Evolutionary conservation across 495 filamentous ascomycete genomes (phyloP), one percentile per base, ranked within the genome.

Genomic region (Trichoderma orchidacearum): DNA sequence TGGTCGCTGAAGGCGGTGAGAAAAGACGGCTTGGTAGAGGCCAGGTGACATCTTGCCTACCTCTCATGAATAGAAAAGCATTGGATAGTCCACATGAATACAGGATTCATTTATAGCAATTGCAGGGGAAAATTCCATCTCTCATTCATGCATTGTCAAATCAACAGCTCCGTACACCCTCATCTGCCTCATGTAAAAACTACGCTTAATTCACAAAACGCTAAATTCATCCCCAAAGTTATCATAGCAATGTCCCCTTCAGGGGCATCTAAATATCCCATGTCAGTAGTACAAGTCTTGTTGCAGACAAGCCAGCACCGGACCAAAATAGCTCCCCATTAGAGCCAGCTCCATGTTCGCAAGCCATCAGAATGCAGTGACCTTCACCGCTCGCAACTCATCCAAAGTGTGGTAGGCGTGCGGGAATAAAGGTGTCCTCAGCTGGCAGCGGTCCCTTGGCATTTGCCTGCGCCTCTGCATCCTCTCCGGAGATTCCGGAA

Each of bases 341-440:
- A 48, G 7, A 41, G 36, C 36, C n/a, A 21, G n/a, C 36, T 13
- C 36, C 18, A 28, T 3, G 18, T 8, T 27, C 8, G 12, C 13
- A n/a, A n/a, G n/a, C n/a, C n/a, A n/a, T n/a, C n/a, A n/a, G n/a
- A n/a, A n/a, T n/a, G n/a, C n/a, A n/a, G n/a, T n/a, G n/a, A n/a
- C n/a, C n/a, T n/a, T n/a, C n/a, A n/a, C n/a, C n/a, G n/a, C n/a
- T n/a, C n/a, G n/a, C 27, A 48, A 9, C 41, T 54, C 56, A 69
- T 13, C 59, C 55, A 59, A 71, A 71, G 38, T 63, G 63, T 25
- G 69, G 69, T 25, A 71, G 51, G 32, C 64, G 55, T 11, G 69
- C 69, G 0, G 69, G 69, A 18, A 71, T 52, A 53, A 71, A 71
- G 0, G 56, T 31, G 28, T 45, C 51, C 15, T 64, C 15, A 2